A percentile compares a stretch with the other conserved stretches of the same genome.
phyloP scores from a whole-genome alignment of 805 yeast species.

The Sugiyamaella boreocaroliniensis region DNA sequence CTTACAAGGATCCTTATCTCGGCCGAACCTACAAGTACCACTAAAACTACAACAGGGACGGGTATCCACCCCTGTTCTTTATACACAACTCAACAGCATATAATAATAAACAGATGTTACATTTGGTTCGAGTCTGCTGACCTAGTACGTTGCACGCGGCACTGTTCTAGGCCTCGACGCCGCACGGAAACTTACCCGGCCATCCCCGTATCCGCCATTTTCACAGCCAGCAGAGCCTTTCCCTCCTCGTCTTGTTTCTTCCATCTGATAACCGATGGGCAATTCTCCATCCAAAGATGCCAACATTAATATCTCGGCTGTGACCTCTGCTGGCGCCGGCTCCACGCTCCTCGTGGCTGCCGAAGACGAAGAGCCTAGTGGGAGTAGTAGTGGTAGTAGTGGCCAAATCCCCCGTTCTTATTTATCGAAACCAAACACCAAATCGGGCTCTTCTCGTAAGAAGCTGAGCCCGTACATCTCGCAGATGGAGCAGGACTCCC shows the following conservation, averaged over 20 bases:
- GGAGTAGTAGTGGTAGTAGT: conserved; percentile 15
- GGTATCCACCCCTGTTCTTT: too few relatives aligned
- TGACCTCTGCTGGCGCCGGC: conserved; percentile 30
- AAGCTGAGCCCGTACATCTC: background rate
- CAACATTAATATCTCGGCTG: conserved; percentile 23
- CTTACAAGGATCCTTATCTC: too few relatives aligned
- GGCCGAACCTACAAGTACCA: too few relatives aligned
- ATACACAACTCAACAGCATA: too few relatives aligned
- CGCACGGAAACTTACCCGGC: too few relatives aligned
- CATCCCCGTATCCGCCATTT: conserved; percentile 2
- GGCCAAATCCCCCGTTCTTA: background rate
- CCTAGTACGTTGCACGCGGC: too few relatives aligned
- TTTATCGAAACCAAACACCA: background rate
- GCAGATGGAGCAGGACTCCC: background rate
- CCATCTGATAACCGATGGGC: conserved; percentile 17
- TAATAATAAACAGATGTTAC: too few relatives aligned
- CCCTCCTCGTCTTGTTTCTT: background rate
- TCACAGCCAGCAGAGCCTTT: background rate
- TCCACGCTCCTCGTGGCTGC: conserved; percentile 1
- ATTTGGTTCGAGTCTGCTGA: too few relatives aligned
- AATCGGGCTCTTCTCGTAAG: background rate
- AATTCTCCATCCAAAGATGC: conserved; percentile 38
- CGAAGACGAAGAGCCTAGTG: conserved; percentile 22
- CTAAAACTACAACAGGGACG: too few relatives aligned
- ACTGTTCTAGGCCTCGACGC: too few relatives aligned